phyloP scores from a whole-genome alignment of 1,284 basidiomycete species.

The Porogramme epimiltina region DNA sequence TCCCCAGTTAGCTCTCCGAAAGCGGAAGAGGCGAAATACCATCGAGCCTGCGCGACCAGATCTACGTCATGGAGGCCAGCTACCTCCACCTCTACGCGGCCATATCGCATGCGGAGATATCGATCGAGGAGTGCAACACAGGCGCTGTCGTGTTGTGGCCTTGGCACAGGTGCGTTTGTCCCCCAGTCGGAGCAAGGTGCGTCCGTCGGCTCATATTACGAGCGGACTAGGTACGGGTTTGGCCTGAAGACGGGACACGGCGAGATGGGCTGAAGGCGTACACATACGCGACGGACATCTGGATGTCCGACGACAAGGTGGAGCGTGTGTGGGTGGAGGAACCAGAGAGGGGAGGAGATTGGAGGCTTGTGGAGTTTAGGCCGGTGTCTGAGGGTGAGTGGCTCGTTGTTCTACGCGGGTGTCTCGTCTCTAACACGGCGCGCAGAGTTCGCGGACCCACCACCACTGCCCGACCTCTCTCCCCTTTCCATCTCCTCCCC shows the following conservation, averaged over 20 bases:
- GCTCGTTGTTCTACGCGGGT: neutral
- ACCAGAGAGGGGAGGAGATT: constrained; percentile 56
- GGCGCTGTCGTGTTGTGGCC: constrained; percentile 74
- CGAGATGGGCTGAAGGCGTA: constrained; percentile 78
- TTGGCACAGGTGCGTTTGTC: constrained; percentile 72
- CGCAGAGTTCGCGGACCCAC: constrained; percentile 74
- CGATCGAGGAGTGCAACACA: constrained; percentile 69
- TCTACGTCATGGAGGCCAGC: constrained; percentile 85
- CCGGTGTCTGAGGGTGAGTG: constrained; percentile 80
- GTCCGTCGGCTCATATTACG: neutral
- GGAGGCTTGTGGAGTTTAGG: constrained; percentile 69
- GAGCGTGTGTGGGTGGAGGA: constrained; percentile 68
- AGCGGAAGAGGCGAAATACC: constrained; percentile 15
- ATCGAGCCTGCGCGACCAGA: constrained; percentile 34
- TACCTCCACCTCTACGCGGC: constrained; percentile 88
- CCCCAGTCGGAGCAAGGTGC: neutral
- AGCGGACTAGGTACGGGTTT: constrained; percentile 65
- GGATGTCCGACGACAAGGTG: constrained; percentile 39
- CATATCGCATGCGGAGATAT: constrained; percentile 79
- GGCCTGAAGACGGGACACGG: constrained; percentile 72
- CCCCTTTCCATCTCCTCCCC: constrained; percentile 22
- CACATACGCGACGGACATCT: constrained; percentile 69
- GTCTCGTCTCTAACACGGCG: neutral
- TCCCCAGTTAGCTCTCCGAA: constrained; percentile 28
- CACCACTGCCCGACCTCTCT: constrained; percentile 39